Conservation (phyloP, 2,329 filamentous ascomycete species). For the Penicillium hordei region DNA sequence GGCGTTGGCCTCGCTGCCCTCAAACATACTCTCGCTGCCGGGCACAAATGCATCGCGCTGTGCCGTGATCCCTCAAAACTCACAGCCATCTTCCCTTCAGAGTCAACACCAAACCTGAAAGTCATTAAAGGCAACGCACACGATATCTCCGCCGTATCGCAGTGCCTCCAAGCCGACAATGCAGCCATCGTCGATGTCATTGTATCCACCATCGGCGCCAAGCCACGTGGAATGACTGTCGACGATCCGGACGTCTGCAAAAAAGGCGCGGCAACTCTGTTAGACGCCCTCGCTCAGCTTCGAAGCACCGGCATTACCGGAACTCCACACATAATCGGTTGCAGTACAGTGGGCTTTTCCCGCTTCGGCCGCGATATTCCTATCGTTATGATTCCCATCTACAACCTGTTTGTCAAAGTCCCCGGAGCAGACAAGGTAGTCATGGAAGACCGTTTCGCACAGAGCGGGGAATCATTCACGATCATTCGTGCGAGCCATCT, state of each 20-base stretch:
- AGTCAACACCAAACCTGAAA: conserved; percentile 41
- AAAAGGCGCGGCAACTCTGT: conserved; percentile 30
- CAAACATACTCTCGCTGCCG: conserved; percentile 45
- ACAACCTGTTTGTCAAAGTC: conserved; percentile 32
- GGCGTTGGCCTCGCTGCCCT: conserved; percentile 49
- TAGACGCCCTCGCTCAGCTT: conserved; percentile 21
- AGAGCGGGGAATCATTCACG: conserved; percentile 22
- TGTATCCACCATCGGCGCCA: conserved; percentile 49
- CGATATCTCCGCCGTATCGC: conserved; percentile 43
- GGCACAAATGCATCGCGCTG: conserved; percentile 49
- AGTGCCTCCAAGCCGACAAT: conserved; percentile 30
- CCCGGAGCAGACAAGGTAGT: conserved; percentile 41
- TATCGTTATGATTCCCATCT: conserved; percentile 33
- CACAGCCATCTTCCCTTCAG: conserved; percentile 41
- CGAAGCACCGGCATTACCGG: conserved; percentile 18
- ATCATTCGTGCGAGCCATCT: conserved; percentile 39
- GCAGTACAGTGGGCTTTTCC: conserved; percentile 38
- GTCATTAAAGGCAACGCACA: conserved; percentile 51
- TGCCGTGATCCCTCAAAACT: conserved; percentile 54
- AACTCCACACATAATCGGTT: conserved; percentile 30
- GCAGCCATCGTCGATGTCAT: conserved; percentile 43
- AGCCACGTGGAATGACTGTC: conserved; percentile 30
- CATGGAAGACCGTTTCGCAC: conserved; percentile 33
- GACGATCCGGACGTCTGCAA: conserved; percentile 39
- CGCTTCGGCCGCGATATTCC: conserved; percentile 34